Percentiles rank a stretch among this genome's conserved stretches.
These are phyloP conservation scores for Prunus mira DNA, from an alignment of 306 rosid genomes.

Conservation along the genomic window DNA sequence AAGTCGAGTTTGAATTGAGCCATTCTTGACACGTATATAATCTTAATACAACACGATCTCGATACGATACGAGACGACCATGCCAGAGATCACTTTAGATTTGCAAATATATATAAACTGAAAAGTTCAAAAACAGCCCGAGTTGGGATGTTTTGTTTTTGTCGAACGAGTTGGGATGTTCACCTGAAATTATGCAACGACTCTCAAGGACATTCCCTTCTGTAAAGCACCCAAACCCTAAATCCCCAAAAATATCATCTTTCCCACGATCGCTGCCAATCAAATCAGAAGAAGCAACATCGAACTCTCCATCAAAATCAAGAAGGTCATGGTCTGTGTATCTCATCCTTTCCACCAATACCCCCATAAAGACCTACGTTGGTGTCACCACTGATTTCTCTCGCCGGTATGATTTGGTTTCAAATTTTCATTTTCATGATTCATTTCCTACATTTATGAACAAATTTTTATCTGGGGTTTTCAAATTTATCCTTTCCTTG, in stretches of 20 bases:
- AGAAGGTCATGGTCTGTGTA: conserved; percentile 62
- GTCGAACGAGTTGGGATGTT: neutral
- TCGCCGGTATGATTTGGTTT: conserved; percentile 57
- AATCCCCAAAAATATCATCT: conserved; percentile 19
- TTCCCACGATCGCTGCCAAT: conserved; percentile 16
- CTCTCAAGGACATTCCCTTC: conserved; percentile 54
- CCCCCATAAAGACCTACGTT: conserved; percentile 81
- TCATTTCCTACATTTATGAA: neutral
- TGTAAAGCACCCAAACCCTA: conserved; percentile 42
- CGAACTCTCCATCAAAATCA: conserved; percentile 29
- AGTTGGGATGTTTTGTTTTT: neutral
- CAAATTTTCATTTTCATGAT: neutral
- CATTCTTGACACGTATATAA: no score
- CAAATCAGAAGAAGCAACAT: conserved; percentile 20
- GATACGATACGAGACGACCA: no score
- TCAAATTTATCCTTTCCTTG: neutral
- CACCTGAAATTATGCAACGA: conserved; percentile 29
- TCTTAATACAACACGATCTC: rapidly evolving
- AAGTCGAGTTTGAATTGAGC: rapidly evolving
- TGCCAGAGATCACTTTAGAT: neutral
- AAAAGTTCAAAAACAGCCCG: neutral
- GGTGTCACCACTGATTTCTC: conserved; percentile 77
- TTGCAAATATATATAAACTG: neutral
- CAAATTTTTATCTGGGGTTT: conserved; percentile 5
- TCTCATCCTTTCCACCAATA: conserved; percentile 73